Conservation (phyloP, 176 grass and related monocot species). For the Themeda triandra region DNA sequence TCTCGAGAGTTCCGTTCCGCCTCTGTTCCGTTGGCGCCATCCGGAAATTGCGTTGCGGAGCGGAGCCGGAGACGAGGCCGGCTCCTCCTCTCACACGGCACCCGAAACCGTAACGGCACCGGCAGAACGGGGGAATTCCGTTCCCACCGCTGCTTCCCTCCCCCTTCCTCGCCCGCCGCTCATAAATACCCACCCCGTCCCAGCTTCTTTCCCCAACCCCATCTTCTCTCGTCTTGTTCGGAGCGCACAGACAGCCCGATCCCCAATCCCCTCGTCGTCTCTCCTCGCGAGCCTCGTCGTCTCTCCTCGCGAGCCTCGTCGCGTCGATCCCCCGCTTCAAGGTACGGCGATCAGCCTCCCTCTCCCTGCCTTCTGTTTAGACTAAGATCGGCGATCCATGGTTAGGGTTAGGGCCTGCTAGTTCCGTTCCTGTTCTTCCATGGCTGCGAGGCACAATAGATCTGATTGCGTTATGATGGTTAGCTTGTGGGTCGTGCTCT, state of each 20-base stretch:
- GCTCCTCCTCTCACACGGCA: no score
- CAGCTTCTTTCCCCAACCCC: no score
- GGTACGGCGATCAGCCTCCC: not conserved
- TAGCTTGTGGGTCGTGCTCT: not conserved
- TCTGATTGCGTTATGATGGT: not conserved
- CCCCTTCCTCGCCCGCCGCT: not conserved
- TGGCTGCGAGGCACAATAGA: not conserved
- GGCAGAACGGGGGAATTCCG: no score
- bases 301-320: not conserved
- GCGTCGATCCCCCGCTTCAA: conserved; percentile 27
- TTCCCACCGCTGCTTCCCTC: not conserved
- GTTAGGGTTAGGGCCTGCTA: not conserved
- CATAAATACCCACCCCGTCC: conserved; percentile 13
- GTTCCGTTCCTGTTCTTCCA: not conserved
- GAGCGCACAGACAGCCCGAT: not conserved
- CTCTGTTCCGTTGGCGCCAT: no score
- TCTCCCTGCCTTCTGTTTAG: no score
- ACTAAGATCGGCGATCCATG: not conserved
- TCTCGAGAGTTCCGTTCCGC: no score
- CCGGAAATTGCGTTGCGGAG: no score
- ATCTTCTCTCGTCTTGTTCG: not conserved
- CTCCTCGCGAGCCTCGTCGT: no score
- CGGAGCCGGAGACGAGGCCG: no score
- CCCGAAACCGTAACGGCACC: no score
- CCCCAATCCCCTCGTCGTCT: not conserved